Conservation (phyloP, 345 rosid genomes). For the Lenwebbia sp. region DNA sequence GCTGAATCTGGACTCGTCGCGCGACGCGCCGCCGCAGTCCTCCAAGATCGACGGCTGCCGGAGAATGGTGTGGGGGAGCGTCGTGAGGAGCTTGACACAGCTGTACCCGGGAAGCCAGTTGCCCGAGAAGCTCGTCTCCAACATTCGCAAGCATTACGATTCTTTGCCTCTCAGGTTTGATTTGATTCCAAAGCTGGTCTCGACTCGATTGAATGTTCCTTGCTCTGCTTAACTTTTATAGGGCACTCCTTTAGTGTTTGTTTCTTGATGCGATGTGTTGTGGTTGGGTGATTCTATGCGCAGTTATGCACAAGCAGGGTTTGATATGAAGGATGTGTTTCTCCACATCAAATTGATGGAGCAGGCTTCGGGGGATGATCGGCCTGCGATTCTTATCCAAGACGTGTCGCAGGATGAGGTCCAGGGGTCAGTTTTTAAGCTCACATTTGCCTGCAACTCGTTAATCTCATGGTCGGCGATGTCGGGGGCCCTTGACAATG, state of each 20-base stretch:
- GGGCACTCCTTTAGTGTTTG: conserved; percentile 1
- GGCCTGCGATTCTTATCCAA: conserved; percentile 67
- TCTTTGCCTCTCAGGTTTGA: conserved; percentile 87
- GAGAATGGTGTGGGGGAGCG: conserved; percentile 82
- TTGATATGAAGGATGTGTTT: conserved; percentile 92
- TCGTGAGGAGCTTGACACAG: conserved; percentile 83
- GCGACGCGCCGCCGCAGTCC: conserved; percentile 10
- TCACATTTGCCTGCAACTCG: conserved; percentile 77
- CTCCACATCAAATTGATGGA: conserved; percentile 86
- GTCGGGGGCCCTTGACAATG: conserved; percentile 69
- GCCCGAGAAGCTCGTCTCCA: conserved; percentile 91
- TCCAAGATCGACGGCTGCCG: conserved; percentile 40
- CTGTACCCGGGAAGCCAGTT: conserved; percentile 89
- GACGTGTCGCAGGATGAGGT: conserved; percentile 49
- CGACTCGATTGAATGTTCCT: background rate
- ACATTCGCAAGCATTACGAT: conserved; percentile 89
- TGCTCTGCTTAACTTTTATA: background rate
- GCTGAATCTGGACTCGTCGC: conserved; percentile 62
- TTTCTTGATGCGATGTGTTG: conserved; percentile 7
- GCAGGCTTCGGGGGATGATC: conserved; percentile 77
- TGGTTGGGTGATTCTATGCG: background rate
- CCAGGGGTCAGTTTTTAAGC: conserved; percentile 48
- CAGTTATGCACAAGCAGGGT: conserved; percentile 89
- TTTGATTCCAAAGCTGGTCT: background rate
- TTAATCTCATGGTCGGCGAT: conserved; percentile 67